These are phyloP conservation scores for Apiospora rasikravindrae DNA, from an alignment of 2,329 filamentous ascomycete species.

Conservation along the genomic window DNA sequence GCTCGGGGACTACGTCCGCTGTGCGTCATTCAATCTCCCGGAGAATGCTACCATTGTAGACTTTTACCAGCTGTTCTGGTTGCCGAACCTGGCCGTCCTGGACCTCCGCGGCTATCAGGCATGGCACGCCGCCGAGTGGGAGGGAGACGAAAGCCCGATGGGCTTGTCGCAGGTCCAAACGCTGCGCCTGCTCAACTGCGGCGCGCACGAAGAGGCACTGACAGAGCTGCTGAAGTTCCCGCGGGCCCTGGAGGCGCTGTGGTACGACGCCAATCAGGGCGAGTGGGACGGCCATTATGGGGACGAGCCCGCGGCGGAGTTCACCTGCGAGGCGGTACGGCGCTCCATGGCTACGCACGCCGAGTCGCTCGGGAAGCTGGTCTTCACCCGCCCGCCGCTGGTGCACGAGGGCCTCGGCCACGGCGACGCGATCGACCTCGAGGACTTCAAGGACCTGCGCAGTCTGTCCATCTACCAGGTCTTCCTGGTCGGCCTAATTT, in stretches of 20 bases:
- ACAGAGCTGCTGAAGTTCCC: not conserved
- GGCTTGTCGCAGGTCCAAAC: not conserved
- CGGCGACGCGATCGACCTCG: not conserved
- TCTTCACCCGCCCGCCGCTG: slow-evolving; percentile 1
- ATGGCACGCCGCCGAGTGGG: not conserved
- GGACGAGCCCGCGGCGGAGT: not conserved
- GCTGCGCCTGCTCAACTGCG: slow-evolving; percentile 12
- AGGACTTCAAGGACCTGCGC: slow-evolving; percentile 4
- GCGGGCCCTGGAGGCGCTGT: not conserved
- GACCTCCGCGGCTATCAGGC: not conserved
- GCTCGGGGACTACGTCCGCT: not conserved
- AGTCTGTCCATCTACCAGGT: not conserved
- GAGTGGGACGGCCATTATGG: not conserved
- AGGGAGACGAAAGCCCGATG: not conserved
- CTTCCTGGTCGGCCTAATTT: not conserved
- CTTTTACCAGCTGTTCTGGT: not conserved
- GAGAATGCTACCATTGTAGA: not conserved
- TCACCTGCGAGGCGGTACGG: slow-evolving; percentile 14
- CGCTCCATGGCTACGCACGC: not conserved
- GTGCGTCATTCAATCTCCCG: not conserved
- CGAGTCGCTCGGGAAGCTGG: slow-evolving; percentile 4
- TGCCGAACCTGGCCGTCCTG: not conserved
- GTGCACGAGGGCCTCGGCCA: not conserved
- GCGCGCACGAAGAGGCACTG: slow-evolving; percentile 3
- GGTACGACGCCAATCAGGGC: slow-evolving; percentile 16